Evolutionary conservation across 2,329 filamentous ascomycete genomes (phyloP).

Genomic region (Aspergillus ibericus): DNA sequence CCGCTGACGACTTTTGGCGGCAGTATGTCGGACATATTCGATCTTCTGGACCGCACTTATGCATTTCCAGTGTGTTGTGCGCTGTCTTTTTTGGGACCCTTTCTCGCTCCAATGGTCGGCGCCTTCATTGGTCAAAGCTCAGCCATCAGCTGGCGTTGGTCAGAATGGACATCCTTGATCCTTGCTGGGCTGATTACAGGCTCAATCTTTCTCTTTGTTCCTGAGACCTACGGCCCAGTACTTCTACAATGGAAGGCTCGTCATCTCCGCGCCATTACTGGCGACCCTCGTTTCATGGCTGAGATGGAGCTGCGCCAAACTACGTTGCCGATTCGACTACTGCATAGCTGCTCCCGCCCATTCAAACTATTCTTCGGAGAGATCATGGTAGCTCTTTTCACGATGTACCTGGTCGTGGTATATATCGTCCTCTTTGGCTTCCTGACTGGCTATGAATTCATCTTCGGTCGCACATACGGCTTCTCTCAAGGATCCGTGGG

Average conservation of each 20-base stretch:
- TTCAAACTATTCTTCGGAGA: conserved; percentile 51
- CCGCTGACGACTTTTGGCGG: conserved; percentile 48
- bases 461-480: conserved; percentile 51
- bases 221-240: conserved; percentile 53
- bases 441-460: conserved; percentile 50
- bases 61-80: conserved; percentile 53
- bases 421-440: conserved; percentile 37
- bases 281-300: conserved; percentile 50
- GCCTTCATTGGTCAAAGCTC: conserved; percentile 44
- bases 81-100: conserved; percentile 40
- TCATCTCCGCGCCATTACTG: conserved; percentile 42
- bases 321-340: conserved; percentile 40
- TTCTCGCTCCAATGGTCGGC: conserved; percentile 46
- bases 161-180: conserved; percentile 47
- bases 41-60: conserved; percentile 48
- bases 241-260: conserved; percentile 48
- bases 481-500: conserved; percentile 48
- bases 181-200: conserved; percentile 35
- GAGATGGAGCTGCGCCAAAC: conserved; percentile 47
- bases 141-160: conserved; percentile 48
- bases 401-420: conserved; percentile 28
- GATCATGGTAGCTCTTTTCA: conserved; percentile 31
- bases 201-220: conserved; percentile 46
- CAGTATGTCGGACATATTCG: conserved; percentile 48
- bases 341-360: conserved; percentile 49